Evolutionary conservation across 2,329 filamentous ascomycete genomes (phyloP), one percentile per base, ranked within the genome.

Genomic region (Fusarium sp.): DNA sequence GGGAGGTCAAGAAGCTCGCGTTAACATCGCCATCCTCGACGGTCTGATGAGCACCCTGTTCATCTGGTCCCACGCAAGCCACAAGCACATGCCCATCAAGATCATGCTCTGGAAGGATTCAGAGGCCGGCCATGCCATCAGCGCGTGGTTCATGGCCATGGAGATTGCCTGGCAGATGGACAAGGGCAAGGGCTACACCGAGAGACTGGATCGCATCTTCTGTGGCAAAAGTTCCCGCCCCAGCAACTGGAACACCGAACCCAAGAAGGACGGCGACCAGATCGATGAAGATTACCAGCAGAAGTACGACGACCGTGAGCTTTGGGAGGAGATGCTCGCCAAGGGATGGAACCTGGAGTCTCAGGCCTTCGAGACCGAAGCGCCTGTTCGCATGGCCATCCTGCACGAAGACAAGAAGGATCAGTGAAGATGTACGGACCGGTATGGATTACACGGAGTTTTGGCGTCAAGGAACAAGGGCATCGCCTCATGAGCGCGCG

Each of bases 111-210:
- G 79, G 77, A 73, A 79, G 9, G 78, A 76, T 0, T 77, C 80
- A 1, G 67, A 74, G 20, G 77, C 82, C 0, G 56, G 70, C 3
- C 79, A 84, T 35, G 79, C 79, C 14, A 75, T 84, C 2, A 70
- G 76, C 20, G 82, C 82, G 1, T 85, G 84, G 84, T 83, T 83
- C 38, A 75, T 74, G 66, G 81, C 82, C 20, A 77, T 85, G 78
- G 80, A 84, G 50, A 79, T 81, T 18, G 82, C 82, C 2, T 84
- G 82, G 81, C 63, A 76, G 2, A 80, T 81, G 77, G 68, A 77
- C 1, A 68, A 76, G 40, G 66, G 69, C 6, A 63, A 45, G 50
- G 75, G 63, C 10, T 80, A 77, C 63, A 78, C 72, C 6, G 68
- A 65, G 22, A 70, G 72, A 58, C 60, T 76, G 29, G 71, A 77